Conservation (phyloP, 192 early-diverging fungal species). For the Mortierella claussenii region DNA sequence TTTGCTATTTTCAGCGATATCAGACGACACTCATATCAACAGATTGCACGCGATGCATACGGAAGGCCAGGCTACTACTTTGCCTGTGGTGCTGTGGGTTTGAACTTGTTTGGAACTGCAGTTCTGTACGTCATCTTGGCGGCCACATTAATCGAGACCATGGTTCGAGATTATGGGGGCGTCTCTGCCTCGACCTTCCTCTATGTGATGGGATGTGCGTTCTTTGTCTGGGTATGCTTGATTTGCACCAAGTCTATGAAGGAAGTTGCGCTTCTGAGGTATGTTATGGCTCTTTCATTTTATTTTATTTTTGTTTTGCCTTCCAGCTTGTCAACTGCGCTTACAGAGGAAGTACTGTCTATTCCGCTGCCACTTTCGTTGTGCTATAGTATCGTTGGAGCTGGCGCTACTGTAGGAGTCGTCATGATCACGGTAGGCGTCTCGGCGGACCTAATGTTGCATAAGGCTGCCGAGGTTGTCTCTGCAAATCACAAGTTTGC, state of each 20-base stretch:
- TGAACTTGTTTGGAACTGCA: slow-evolving; percentile 73
- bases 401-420: slow-evolving; percentile 73
- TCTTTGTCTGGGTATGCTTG: slow-evolving; percentile 72
- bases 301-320: no score
- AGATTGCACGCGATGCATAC: slow-evolving; percentile 75
- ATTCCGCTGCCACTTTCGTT: not conserved
- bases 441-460: slow-evolving; percentile 52
- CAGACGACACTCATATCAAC: slow-evolving; percentile 59
- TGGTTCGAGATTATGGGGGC: slow-evolving; percentile 58
- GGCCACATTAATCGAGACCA: slow-evolving; percentile 70
- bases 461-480: not conserved
- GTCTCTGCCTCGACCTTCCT: slow-evolving; percentile 55
- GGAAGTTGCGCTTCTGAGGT: slow-evolving; percentile 73
- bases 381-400: slow-evolving; percentile 70
- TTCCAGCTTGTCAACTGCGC: no score
- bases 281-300: not conserved
- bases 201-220: slow-evolving; percentile 68
- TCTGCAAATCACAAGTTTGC: slow-evolving; percentile 46
- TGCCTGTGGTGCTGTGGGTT: slow-evolving; percentile 69
- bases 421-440: slow-evolving; percentile 70
- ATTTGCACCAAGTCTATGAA: slow-evolving; percentile 79
- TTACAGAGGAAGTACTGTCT: not conserved
- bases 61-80: slow-evolving; percentile 64
- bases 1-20: not conserved
- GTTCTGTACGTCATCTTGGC: slow-evolving; percentile 77